Conservation (phyloP, 2,329 filamentous ascomycete genomes). For the Cytospora piceicola region DNA sequence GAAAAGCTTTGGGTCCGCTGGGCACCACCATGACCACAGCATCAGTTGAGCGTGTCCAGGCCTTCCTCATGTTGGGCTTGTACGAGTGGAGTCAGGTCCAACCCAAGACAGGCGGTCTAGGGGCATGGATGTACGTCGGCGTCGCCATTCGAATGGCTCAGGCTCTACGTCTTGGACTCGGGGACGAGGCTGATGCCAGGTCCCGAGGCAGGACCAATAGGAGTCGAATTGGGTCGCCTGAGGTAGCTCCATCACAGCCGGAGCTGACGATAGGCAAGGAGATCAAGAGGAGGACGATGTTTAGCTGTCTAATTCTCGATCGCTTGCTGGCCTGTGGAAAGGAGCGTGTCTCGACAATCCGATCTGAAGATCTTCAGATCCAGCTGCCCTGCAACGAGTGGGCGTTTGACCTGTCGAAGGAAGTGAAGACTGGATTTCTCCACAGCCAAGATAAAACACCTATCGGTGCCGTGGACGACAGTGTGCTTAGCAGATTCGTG, state of each 20-base stretch:
- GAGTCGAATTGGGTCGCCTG: constrained; percentile 10
- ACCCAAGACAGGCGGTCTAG: constrained; percentile 53
- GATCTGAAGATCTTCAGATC: constrained; percentile 62
- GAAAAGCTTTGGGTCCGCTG: constrained; percentile 52
- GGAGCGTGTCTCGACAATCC: constrained; percentile 62
- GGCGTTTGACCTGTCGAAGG: constrained; percentile 64
- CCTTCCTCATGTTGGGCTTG: constrained; percentile 70
- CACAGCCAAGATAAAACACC: constrained; percentile 33
- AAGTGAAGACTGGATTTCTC: constrained; percentile 58
- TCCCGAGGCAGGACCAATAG: constrained; percentile 23
- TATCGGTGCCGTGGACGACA: constrained; percentile 45
- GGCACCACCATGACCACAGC: constrained; percentile 53
- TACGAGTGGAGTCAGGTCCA: constrained; percentile 72
- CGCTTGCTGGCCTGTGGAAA: constrained; percentile 69
- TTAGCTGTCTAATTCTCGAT: constrained; percentile 75
- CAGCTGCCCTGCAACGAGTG: constrained; percentile 71
- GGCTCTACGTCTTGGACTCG: constrained; percentile 63
- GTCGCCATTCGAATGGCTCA: constrained; percentile 68
- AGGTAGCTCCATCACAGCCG: constrained; percentile 30
- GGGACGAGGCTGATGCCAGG: constrained; percentile 45
- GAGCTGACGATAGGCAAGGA: constrained; percentile 62
- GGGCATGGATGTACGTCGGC: constrained; percentile 69
- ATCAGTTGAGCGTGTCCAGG: constrained; percentile 67
- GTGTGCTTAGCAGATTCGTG: constrained; percentile 57
- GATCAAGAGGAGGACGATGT: constrained; percentile 70